A percentile compares a stretch with the other conserved stretches of the same genome.
Conservation (phyloP, 2,329 filamentous ascomycete species). For the Scytalidium sp. region DNA sequence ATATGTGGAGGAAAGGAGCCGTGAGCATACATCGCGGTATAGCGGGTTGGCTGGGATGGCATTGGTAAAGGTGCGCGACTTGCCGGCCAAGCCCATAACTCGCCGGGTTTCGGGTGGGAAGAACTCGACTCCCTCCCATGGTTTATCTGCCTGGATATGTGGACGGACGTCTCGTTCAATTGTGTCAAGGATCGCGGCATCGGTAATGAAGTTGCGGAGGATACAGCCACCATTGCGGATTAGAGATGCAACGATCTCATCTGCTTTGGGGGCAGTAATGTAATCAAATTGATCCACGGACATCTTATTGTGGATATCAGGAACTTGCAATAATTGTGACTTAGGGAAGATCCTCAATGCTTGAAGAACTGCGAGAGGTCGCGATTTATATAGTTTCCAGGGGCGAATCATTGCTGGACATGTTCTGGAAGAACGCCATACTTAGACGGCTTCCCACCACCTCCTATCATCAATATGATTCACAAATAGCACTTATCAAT, state of each 20-base stretch:
- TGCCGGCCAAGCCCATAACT: conserved; percentile 18
- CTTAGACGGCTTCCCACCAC: not conserved
- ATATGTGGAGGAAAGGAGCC: conserved; percentile 10
- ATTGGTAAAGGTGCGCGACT: conserved; percentile 17
- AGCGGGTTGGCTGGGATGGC: conserved; percentile 17
- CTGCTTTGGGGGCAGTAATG: not conserved
- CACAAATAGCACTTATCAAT: not conserved
- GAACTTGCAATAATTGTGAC: not conserved
- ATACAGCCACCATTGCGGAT: not conserved
- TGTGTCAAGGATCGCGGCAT: not conserved
- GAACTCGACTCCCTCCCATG: conserved; percentile 10
- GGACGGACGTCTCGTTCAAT: conserved; percentile 1
- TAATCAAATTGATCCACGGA: not conserved
- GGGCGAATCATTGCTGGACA: not conserved
- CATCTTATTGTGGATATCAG: not conserved
- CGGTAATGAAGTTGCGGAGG: not conserved
- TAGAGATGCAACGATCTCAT: not conserved
- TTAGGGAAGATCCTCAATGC: not conserved
- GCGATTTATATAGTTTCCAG: not conserved
- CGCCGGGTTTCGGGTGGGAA: conserved; percentile 21
- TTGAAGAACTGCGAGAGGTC: not conserved
- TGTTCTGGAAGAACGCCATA: not conserved
- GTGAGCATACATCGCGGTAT: conserved; percentile 8
- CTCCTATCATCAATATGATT: not conserved
- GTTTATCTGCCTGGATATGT: conserved; percentile 8